A percentile compares a stretch with the other conserved stretches of the same genome.
Evolutionary conservation across 2,329 filamentous ascomycete genomes (phyloP).

Genomic region (Cytospora paraplurivora): DNA sequence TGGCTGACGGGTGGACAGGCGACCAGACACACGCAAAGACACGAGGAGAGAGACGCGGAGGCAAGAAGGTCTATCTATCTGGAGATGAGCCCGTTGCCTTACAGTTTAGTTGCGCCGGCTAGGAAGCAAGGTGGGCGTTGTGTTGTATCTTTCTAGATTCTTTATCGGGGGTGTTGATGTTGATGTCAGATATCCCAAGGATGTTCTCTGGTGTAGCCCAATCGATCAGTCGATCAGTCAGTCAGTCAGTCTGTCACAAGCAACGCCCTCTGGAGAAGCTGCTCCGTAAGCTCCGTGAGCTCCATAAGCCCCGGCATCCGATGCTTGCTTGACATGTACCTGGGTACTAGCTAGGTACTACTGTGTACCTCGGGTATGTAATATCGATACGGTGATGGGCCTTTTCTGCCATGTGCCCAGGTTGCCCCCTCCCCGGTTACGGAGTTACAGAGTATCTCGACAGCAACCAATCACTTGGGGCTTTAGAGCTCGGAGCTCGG

Average conservation of each 20-base stretch:
- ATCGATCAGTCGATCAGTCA: no score
- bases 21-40: background rate
- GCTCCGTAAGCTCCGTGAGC: no score
- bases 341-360: no score
- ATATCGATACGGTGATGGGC: background rate
- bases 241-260: background rate
- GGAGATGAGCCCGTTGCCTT: background rate
- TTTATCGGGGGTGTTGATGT: background rate
- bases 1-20: no score
- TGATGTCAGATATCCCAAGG: slow-evolving; percentile 17
- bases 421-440: background rate
- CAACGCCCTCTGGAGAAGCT: no score
- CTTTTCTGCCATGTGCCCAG: no score
- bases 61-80: no score
- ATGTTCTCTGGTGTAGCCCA: no score
- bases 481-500: background rate
- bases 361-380: no score
- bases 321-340: no score
- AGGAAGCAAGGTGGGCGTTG: background rate
- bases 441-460: no score
- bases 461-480: background rate
- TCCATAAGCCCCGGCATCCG: no score
- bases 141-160: background rate
- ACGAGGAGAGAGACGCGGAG: background rate
- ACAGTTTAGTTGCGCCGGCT: background rate